A percentile compares a stretch with the other conserved stretches of the same genome.
phyloP scores from a whole-genome alignment of 1,139 yeast species.

The Sugiyamaella paludigena region DNA sequence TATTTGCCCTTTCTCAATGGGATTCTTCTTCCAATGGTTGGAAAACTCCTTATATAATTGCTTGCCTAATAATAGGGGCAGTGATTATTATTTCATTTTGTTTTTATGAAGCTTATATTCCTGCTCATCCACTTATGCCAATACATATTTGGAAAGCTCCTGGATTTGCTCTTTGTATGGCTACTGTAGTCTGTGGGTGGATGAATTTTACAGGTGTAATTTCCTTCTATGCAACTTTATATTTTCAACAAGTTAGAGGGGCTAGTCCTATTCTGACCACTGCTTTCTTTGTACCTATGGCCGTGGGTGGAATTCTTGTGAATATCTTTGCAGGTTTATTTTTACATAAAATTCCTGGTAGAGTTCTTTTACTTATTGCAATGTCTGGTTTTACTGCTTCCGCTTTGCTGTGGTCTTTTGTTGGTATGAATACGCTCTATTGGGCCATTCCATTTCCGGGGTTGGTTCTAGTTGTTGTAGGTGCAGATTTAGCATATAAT shows the following conservation, averaged over 20 bases:
- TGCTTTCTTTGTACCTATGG: constrained; percentile 42
- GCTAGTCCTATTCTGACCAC: constrained; percentile 43
- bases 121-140: constrained; percentile 47
- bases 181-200: constrained; percentile 40
- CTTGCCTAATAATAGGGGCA: constrained; percentile 42
- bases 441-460: constrained; percentile 48
- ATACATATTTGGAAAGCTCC: constrained; percentile 41
- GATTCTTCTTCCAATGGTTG: constrained; percentile 44
- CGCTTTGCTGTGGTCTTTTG: constrained; percentile 44
- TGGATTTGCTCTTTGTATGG: constrained; percentile 42
- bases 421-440: constrained; percentile 37
- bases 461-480: constrained; percentile 41
- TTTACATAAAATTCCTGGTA: constrained; percentile 44
- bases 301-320: constrained; percentile 41
- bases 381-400: constrained; percentile 38
- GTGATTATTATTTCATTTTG: constrained; percentile 38
- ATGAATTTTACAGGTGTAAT: constrained; percentile 42
- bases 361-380: constrained; percentile 39
- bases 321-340: constrained; percentile 46
- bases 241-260: constrained; percentile 41
- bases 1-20: constrained; percentile 45
- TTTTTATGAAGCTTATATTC: constrained; percentile 41
- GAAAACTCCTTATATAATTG: constrained; percentile 48
- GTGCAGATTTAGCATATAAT: constrained; percentile 47
- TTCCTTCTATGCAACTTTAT: constrained; percentile 41